Evolutionary conservation across 2,329 filamentous ascomycete genomes (phyloP), one percentile per base, ranked within the genome.

Genomic region (Ceratocystis harringtonii): DNA sequence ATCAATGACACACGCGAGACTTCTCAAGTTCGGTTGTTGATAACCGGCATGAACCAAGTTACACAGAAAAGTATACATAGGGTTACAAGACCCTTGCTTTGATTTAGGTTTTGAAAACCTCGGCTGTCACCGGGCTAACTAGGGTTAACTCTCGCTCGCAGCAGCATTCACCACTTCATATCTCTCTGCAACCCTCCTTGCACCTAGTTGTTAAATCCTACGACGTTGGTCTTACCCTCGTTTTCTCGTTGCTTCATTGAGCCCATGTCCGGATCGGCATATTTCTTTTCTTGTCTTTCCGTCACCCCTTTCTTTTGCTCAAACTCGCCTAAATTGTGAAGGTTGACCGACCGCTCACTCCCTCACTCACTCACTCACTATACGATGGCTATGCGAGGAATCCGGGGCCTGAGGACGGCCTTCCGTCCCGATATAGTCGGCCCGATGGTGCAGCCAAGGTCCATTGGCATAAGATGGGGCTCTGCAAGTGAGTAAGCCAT

Each of bases 401-500:
- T 55, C 15, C 55, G 50, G 5, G 30, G 41, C 17, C 48, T 65
- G 25, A 60, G 63, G 44, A 41, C 41, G 63, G 43, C 41, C 55
- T 50, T 65, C 30, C 55, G 63, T 22, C 63, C 63, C 6, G 48
- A 28, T 25, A 30, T 65, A 43, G 55, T 41, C 25, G 48, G 57
- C 15, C 44, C 63, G 12, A 45, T 52, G 17, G 5, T 30, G 36
- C 17, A 30, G 28, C 10, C 52, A 2, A 43, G 48, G n/a, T 22
- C 55, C 12, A 25, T 50, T 30, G 63, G 63, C 10, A 1, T 61
- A 25, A 55, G 63, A 43, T 65, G 63, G 63, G 63, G 63, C 25
- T 65, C 63, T 52, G 63, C 63, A 22, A 45, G 63, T 65, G 50
- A 60, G 63, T 65, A 12, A 28, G 36, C 32, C 17, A n/a, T 58